Evolutionary conservation across 1,284 basidiomycete species (phyloP).

Genomic region (Nidula niveotomentosa): DNA sequence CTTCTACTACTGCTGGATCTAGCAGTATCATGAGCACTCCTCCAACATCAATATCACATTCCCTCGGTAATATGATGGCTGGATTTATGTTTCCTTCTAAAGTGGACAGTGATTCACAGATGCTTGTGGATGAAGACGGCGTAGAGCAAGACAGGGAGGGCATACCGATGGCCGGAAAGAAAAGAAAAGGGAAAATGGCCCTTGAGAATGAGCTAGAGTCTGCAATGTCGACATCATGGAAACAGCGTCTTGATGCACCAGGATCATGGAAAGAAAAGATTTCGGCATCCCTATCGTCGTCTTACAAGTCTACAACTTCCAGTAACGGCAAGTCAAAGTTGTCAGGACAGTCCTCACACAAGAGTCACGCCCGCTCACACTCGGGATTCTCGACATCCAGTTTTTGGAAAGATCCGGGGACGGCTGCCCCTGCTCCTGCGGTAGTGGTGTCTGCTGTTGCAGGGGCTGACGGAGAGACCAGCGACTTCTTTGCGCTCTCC

Average conservation of each 20-base stretch:
- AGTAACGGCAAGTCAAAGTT: slow-evolving; percentile 24
- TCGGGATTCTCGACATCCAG: slow-evolving; percentile 27
- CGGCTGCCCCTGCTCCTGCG: slow-evolving; percentile 48
- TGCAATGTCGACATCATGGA: slow-evolving; percentile 35
- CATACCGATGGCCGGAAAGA: slow-evolving; percentile 22
- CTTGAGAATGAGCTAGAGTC: slow-evolving; percentile 26
- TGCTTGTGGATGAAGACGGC: slow-evolving; percentile 7
- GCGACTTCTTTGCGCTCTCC: slow-evolving; percentile 31
- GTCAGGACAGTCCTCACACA: slow-evolving; percentile 8
- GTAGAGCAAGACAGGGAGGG: slow-evolving; percentile 16
- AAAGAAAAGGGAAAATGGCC: slow-evolving; percentile 25
- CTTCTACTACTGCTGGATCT: slow-evolving; percentile 36
- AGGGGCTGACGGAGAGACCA: slow-evolving; percentile 36
- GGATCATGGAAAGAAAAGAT: slow-evolving; percentile 37
- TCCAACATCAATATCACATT: slow-evolving; percentile 53
- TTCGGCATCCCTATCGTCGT: slow-evolving; percentile 31
- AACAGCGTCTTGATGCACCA: slow-evolving; percentile 19
- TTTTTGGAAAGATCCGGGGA: slow-evolving; percentile 49
- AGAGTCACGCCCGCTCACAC: slow-evolving; percentile 30
- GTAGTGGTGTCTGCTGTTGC: slow-evolving; percentile 47
- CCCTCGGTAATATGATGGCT: slow-evolving; percentile 39
- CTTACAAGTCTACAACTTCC: slow-evolving; percentile 30
- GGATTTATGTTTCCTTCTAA: slow-evolving; percentile 35
- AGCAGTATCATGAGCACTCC: slow-evolving; percentile 51
- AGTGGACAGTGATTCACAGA: slow-evolving; percentile 12